phyloP scores from a whole-genome alignment of 139 green algal genomes.

The Gonium pectorale region DNA sequence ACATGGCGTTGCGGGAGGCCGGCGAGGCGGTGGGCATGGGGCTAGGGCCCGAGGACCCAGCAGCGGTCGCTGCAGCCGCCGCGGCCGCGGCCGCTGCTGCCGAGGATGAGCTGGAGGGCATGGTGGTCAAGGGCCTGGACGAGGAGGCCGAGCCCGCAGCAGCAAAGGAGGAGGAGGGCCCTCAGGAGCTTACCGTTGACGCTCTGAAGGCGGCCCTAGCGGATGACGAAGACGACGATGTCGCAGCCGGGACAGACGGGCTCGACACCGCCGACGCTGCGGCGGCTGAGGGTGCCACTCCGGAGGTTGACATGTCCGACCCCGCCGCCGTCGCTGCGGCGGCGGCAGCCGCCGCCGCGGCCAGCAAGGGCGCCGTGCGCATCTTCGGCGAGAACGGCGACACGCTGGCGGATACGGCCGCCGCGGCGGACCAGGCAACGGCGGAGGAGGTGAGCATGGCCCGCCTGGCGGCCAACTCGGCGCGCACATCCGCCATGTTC shows the following conservation, averaged over 20 bases:
- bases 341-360: conserved; percentile 1
- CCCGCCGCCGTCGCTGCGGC: conserved; percentile 10
- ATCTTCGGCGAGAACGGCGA: conserved; percentile 6
- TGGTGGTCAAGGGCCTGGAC: background rate
- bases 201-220: conserved; percentile 5
- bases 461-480: conserved; percentile 28
- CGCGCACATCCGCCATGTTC: conserved; percentile 38
- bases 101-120: background rate
- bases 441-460: conserved; percentile 29
- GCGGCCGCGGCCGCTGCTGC: too few relatives aligned
- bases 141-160: background rate
- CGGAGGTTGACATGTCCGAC: conserved; percentile 14
- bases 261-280: background rate
- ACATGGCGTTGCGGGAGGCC: conserved; percentile 14
- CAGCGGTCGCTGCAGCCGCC: too few relatives aligned
- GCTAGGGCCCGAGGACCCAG: too few relatives aligned
- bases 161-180: background rate
- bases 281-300: background rate
- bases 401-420: background rate
- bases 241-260: background rate
- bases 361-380: background rate
- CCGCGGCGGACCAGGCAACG: background rate
- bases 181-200: conserved; percentile 13
- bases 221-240: conserved; percentile 15
- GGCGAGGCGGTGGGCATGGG: conserved; percentile 3